Evolutionary conservation across 805 yeast species (phyloP).

Genomic region (Zygosaccharomyces gambellarensis): DNA sequence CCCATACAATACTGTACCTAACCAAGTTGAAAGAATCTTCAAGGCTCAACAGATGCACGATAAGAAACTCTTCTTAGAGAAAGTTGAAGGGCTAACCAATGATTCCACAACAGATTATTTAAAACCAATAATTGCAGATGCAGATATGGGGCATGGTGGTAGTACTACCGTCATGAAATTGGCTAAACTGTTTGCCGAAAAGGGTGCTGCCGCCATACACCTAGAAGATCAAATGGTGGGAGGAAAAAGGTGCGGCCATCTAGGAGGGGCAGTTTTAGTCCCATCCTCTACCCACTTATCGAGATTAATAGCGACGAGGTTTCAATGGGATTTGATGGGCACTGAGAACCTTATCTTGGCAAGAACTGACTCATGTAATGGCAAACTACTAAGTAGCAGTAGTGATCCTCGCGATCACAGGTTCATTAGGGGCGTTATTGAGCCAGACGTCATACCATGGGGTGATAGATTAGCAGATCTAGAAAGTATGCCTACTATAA

Average conservation of each 20-base stretch:
- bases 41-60: constrained; percentile 57
- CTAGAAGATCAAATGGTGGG: constrained; percentile 62
- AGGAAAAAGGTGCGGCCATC: constrained; percentile 61
- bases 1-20: constrained; percentile 67
- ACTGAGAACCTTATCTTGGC: constrained; percentile 54
- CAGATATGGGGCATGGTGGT: constrained; percentile 65
- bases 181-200: constrained; percentile 61
- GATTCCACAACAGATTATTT: constrained; percentile 43
- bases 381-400: constrained; percentile 45
- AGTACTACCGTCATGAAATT: constrained; percentile 57
- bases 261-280: constrained; percentile 57
- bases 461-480: constrained; percentile 43
- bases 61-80: constrained; percentile 41
- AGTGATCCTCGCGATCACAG: constrained; percentile 57
- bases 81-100: constrained; percentile 20
- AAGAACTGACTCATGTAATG: constrained; percentile 55
- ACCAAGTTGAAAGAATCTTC: constrained; percentile 55
- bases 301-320: constrained; percentile 51
- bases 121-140: constrained; percentile 62
- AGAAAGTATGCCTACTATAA: constrained; percentile 39
- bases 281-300: constrained; percentile 54
- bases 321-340: constrained; percentile 65
- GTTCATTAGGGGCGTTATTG: constrained; percentile 46
- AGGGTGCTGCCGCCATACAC: constrained; percentile 64
- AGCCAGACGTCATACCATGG: constrained; percentile 36